Evolutionary conservation across 768 basidiomycete genomes (phyloP).

Genomic region (Pisolithus albus): DNA sequence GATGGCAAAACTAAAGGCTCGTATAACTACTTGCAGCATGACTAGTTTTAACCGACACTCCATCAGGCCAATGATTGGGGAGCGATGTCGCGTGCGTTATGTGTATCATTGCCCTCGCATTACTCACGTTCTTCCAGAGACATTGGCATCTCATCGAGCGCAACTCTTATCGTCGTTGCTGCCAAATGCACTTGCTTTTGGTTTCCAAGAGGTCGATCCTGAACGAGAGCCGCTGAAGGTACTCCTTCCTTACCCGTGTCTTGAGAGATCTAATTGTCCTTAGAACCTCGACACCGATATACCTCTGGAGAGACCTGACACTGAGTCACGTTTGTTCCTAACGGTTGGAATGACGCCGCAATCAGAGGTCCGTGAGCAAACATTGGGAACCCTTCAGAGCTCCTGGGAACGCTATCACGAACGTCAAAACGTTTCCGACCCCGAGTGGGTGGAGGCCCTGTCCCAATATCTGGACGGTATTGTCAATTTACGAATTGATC

Average conservation of each 20-base stretch:
- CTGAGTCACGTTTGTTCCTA: slow-evolving; percentile 25
- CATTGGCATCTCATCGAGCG: slow-evolving; percentile 35
- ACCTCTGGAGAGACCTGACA: slow-evolving; percentile 29
- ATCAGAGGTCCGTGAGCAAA: not conserved
- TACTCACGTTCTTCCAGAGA: slow-evolving; percentile 25
- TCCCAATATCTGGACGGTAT: slow-evolving; percentile 28
- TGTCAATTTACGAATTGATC: slow-evolving; percentile 13
- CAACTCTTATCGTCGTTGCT: slow-evolving; percentile 34
- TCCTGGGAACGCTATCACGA: slow-evolving; percentile 19
- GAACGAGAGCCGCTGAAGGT: slow-evolving; percentile 44
- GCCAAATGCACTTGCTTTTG: slow-evolving; percentile 37
- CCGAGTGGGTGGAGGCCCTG: slow-evolving; percentile 33
- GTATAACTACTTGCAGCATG: not conserved
- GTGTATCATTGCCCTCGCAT: not conserved
- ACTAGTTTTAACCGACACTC: not conserved
- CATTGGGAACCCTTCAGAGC: slow-evolving; percentile 10
- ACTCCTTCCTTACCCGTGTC: not conserved
- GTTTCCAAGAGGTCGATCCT: slow-evolving; percentile 35
- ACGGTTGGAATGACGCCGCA: not conserved
- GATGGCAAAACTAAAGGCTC: slow-evolving; percentile 55
- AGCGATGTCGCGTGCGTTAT: slow-evolving; percentile 41
- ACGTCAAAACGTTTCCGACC: slow-evolving; percentile 28
- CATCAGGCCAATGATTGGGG: slow-evolving; percentile 51
- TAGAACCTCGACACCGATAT: slow-evolving; percentile 44
- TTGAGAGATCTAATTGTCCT: not conserved